Percentiles rank a stretch among this genome's conserved stretches.
Evolutionary conservation across 2,329 filamentous ascomycete genomes (phyloP).

Genomic region (Exophiala dermatitidis): DNA sequence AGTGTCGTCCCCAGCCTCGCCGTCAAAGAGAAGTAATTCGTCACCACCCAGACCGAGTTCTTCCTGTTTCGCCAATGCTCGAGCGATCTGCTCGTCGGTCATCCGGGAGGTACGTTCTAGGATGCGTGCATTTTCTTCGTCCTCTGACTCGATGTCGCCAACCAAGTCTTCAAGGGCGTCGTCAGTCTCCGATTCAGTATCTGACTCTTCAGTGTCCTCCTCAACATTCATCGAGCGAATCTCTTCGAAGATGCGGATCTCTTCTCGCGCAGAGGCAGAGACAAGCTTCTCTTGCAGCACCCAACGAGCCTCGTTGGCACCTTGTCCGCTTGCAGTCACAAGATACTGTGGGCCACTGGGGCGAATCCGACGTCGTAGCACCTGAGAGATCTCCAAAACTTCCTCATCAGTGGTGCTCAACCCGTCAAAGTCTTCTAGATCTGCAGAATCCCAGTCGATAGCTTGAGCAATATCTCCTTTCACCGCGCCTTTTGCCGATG

Average conservation of each 20-base stretch:
- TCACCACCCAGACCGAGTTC: slow-evolving; percentile 56
- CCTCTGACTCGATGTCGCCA: slow-evolving; percentile 36
- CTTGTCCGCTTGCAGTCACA: slow-evolving; percentile 42
- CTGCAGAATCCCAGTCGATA: slow-evolving; percentile 39
- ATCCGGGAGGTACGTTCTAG: slow-evolving; percentile 34
- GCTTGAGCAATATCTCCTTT: slow-evolving; percentile 9
- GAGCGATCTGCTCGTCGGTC: slow-evolving; percentile 57
- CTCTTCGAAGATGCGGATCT: slow-evolving; percentile 33
- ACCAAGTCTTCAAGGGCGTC: slow-evolving; percentile 32
- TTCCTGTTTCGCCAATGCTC: slow-evolving; percentile 54
- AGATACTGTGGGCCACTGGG: slow-evolving; percentile 45
- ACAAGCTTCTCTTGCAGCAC: slow-evolving; percentile 34
- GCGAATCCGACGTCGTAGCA: slow-evolving; percentile 43
- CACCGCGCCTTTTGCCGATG: slow-evolving; percentile 6
- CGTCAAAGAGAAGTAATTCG: slow-evolving; percentile 53
- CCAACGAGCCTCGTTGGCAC: slow-evolving; percentile 46
- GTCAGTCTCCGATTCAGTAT: slow-evolving; percentile 31
- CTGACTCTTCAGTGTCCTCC: slow-evolving; percentile 28
- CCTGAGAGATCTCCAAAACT: slow-evolving; percentile 35
- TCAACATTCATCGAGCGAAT: slow-evolving; percentile 28
- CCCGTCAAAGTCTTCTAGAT: slow-evolving; percentile 43
- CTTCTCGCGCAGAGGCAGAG: slow-evolving; percentile 27
- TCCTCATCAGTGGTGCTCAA: slow-evolving; percentile 46
- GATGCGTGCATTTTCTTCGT: slow-evolving; percentile 34
- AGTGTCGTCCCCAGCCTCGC: slow-evolving; percentile 37